Conservation (phyloP, 2,329 filamentous ascomycete species). For the Chrysosporium queenslandicum region DNA sequence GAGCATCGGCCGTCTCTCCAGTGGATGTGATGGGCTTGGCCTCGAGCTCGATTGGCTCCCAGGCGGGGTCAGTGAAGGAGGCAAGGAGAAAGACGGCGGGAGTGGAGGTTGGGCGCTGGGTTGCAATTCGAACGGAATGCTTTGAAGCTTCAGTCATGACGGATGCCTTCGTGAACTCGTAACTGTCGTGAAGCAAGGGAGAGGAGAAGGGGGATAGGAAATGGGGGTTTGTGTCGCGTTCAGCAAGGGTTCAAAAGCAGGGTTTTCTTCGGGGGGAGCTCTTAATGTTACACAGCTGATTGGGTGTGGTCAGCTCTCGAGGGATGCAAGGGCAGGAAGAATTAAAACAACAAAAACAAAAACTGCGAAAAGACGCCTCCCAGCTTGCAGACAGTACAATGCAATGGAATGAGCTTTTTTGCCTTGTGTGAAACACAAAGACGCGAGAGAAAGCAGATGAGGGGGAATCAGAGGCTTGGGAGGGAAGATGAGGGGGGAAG, state of each 20-base stretch:
- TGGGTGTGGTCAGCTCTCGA: neutral
- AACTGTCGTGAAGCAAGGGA: constrained; percentile 12
- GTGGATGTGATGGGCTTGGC: constrained; percentile 17
- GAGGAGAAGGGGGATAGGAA: neutral
- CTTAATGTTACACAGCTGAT: constrained; percentile 4
- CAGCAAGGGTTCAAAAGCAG: neutral
- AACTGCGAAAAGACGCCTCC: constrained; percentile 8
- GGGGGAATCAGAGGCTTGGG: neutral
- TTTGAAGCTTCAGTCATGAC: constrained; percentile 14
- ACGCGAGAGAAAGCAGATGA: neutral
- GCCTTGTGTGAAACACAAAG: neutral
- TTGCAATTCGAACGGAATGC: constrained; percentile 22
- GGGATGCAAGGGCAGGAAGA: neutral
- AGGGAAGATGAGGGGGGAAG: constrained; percentile 4
- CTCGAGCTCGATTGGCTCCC: constrained; percentile 23
- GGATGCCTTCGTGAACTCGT: constrained; percentile 17
- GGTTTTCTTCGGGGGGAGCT: constrained; percentile 3
- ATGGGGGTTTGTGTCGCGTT: neutral
- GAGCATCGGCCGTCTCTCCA: constrained; percentile 11
- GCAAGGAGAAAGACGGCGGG: constrained; percentile 23
- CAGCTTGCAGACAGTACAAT: neutral
- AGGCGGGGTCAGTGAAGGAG: constrained; percentile 24
- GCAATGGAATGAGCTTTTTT: constrained; percentile 1
- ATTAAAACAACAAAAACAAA: constrained; percentile 1
- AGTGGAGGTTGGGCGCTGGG: constrained; percentile 22